phyloP scores from a whole-genome alignment of 2,329 filamentous ascomycete genomes.

The Calonectria pseudoturangicola region DNA sequence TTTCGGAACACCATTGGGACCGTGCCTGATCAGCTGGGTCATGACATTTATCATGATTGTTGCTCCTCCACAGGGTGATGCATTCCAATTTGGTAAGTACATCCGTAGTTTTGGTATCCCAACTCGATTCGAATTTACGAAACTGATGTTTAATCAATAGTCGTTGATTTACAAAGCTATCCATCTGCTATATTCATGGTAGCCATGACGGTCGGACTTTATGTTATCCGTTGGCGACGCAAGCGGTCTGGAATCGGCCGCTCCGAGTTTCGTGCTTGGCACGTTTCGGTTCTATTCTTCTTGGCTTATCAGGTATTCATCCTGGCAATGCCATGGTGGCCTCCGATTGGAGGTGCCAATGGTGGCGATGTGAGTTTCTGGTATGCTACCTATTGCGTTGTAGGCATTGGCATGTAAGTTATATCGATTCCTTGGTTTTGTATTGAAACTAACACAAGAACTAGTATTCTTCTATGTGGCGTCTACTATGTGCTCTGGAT shows the following conservation, averaged over 20 bases:
- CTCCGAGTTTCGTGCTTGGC: slow-evolving; percentile 76
- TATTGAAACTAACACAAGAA: background rate
- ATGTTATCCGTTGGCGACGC: slow-evolving; percentile 74
- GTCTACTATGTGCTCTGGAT: slow-evolving; percentile 78
- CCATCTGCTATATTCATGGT: slow-evolving; percentile 75
- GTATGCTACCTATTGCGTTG: slow-evolving; percentile 82
- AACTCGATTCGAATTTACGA: no score
- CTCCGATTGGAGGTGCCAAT: slow-evolving; percentile 74
- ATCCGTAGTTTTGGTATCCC: no score
- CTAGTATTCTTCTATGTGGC: slow-evolving; percentile 70
- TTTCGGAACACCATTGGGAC: slow-evolving; percentile 77
- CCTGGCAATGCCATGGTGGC: slow-evolving; percentile 83
- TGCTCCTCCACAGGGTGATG: slow-evolving; percentile 77
- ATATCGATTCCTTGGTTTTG: accelerated
- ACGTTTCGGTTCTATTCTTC: slow-evolving; percentile 74
- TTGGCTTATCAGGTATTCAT: slow-evolving; percentile 77
- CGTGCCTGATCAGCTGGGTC: slow-evolving; percentile 74
- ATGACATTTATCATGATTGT: slow-evolving; percentile 77
- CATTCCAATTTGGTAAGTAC: slow-evolving; percentile 74
- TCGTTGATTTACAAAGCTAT: slow-evolving; percentile 76
- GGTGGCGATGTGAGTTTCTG: slow-evolving; percentile 83
- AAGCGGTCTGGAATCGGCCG: slow-evolving; percentile 67
- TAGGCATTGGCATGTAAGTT: slow-evolving; percentile 79
- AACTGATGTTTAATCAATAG: slow-evolving; percentile 57
- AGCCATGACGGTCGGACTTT: slow-evolving; percentile 73